phyloP scores from a whole-genome alignment of 768 basidiomycete species.

The Tricholoma flavovirens region DNA sequence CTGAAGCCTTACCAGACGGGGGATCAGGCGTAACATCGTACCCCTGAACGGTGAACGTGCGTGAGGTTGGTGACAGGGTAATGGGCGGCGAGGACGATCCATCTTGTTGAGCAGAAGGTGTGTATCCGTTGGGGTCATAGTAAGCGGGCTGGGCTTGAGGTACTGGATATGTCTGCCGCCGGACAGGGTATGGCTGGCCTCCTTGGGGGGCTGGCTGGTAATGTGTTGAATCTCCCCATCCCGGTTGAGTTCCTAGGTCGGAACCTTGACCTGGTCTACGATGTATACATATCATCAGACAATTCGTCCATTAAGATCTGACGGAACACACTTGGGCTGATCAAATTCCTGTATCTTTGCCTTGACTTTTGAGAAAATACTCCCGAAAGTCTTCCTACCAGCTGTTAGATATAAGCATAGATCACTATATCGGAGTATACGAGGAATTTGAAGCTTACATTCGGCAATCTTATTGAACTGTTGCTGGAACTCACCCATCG shows the following conservation, averaged over 20 bases:
- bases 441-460: constrained; percentile 39
- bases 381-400: constrained; percentile 75
- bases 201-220: constrained; percentile 1
- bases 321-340: constrained; percentile 33
- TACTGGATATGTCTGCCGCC: background rate
- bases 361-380: constrained; percentile 69
- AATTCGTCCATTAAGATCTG: background rate
- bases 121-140: constrained; percentile 25
- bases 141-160: constrained; percentile 22
- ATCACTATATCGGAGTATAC: background rate
- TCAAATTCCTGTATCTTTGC: constrained; percentile 83
- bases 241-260: constrained; percentile 1
- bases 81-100: constrained; percentile 5
- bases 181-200: background rate
- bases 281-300: background rate
- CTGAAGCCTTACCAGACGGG: background rate
- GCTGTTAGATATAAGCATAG: constrained; percentile 28
- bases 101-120: background rate
- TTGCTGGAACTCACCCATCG: constrained; percentile 65
- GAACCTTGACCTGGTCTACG: constrained; percentile 3
- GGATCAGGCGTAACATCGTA: constrained; percentile 12
- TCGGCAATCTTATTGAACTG: constrained; percentile 75
- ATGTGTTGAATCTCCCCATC: constrained; percentile 13
- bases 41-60: constrained; percentile 7
- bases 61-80: background rate